Conservation (phyloP, 495 filamentous ascomycete genomes). For the Penicillium simplicissimum region DNA sequence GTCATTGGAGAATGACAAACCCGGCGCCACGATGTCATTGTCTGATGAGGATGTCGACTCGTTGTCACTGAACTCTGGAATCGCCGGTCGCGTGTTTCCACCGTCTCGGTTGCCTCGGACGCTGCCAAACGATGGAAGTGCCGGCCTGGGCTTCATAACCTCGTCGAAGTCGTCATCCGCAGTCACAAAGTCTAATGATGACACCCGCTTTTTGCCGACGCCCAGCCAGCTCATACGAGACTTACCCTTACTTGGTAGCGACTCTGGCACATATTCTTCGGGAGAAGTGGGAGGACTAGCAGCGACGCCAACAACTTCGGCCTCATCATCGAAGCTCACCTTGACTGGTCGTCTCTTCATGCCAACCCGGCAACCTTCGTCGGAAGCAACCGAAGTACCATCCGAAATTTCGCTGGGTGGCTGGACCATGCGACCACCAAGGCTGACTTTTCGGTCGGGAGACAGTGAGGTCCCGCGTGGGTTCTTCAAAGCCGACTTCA, state of each 20-base stretch:
- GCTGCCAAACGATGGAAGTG: constrained; percentile 82
- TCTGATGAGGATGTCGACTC: constrained; percentile 41
- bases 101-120: constrained; percentile 53
- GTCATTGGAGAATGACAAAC: constrained; percentile 58
- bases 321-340: constrained; percentile 85
- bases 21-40: constrained; percentile 19
- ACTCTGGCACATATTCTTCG: constrained; percentile 50
- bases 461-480: constrained; percentile 55
- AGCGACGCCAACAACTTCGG: constrained; percentile 61
- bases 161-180: constrained; percentile 60
- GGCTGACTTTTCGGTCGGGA: constrained; percentile 36
- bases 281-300: constrained; percentile 52
- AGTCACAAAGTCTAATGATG: constrained; percentile 36
- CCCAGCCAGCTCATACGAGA: constrained; percentile 56
- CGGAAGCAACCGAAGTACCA: constrained; percentile 56
- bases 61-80: constrained; percentile 39
- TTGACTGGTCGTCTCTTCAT: constrained; percentile 68
- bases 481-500: constrained; percentile 82
- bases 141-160: constrained; percentile 71
- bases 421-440: constrained; percentile 33
- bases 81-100: constrained; percentile 15
- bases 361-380: constrained; percentile 53
- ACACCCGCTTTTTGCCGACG: constrained; percentile 50
- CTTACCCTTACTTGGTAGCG: constrained; percentile 47
- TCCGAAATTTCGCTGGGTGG: constrained; percentile 60